These are phyloP conservation scores for Juglanconis juglandina DNA, from an alignment of 2,329 filamentous ascomycete genomes.

Conservation along the genomic window DNA sequence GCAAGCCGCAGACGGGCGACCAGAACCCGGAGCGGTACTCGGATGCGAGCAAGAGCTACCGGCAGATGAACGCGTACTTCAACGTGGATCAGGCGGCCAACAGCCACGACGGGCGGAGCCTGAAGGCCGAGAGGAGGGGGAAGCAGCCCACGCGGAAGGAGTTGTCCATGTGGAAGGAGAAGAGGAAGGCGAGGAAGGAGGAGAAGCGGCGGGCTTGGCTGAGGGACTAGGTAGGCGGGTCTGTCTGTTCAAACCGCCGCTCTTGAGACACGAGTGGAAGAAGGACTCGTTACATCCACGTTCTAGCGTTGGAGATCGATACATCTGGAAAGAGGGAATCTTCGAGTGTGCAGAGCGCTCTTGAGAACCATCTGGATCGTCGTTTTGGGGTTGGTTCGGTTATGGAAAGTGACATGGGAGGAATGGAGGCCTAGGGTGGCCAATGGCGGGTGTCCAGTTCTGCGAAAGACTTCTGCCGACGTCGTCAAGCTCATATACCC, in stretches of 20 bases:
- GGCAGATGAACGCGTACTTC: slow-evolving; percentile 93
- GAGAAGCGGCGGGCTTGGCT: slow-evolving; percentile 93
- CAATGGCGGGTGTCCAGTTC: too few relatives aligned
- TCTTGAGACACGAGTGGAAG: too few relatives aligned
- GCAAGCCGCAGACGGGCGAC: slow-evolving; percentile 69
- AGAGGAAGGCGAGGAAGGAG: slow-evolving; percentile 83
- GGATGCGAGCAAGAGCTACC: slow-evolving; percentile 79
- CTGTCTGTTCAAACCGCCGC: too few relatives aligned
- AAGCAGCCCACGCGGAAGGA: slow-evolving; percentile 84
- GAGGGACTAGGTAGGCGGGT: slow-evolving; percentile 58
- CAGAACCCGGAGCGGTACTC: slow-evolving; percentile 72
- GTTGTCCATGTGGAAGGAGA: slow-evolving; percentile 87
- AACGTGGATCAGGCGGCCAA: slow-evolving; percentile 94
- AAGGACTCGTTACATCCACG: neutral
- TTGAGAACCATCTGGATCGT: too few relatives aligned
- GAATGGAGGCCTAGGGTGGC: too few relatives aligned
- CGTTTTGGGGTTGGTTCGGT: too few relatives aligned
- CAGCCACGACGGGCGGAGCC: slow-evolving; percentile 80
- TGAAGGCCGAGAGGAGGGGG: slow-evolving; percentile 84
- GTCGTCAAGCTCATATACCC: neutral
- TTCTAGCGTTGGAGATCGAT: neutral
- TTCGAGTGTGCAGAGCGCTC: too few relatives aligned
- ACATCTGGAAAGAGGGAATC: too few relatives aligned
- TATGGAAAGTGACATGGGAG: too few relatives aligned
- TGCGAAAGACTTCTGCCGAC: too few relatives aligned